Evolutionary conservation across 1,139 yeast genomes (phyloP).

Genomic region (Yamadazyma songkhlaensis): DNA sequence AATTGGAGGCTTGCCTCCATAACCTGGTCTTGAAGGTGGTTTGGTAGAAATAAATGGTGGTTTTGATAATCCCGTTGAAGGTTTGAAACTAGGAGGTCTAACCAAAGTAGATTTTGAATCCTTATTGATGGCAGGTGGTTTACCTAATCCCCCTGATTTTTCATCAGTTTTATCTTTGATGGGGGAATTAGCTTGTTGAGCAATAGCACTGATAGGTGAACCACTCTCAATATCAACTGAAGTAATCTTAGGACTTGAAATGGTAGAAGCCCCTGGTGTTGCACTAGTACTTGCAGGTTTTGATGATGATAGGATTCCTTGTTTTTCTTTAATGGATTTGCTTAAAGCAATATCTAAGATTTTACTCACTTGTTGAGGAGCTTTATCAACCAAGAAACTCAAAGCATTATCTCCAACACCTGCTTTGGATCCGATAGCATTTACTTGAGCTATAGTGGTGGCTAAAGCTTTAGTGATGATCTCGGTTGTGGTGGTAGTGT

Average conservation of each 20-base stretch:
- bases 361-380: conserved; percentile 83
- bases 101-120: background rate
- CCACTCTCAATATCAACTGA: conserved; percentile 5
- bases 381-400: conserved; percentile 77
- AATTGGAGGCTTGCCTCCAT: conserved; percentile 11
- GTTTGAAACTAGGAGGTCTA: conserved; percentile 4
- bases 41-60: conserved; percentile 34
- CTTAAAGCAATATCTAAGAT: conserved; percentile 81
- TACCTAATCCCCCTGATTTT: conserved; percentile 9
- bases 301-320: conserved; percentile 22
- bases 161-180: conserved; percentile 1
- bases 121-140: conserved; percentile 10
- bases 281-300: conserved; percentile 25
- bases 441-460: conserved; percentile 86
- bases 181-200: conserved; percentile 10
- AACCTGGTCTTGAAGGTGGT: conserved; percentile 17
- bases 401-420: conserved; percentile 82
- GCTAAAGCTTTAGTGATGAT: conserved; percentile 90
- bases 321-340: conserved; percentile 66
- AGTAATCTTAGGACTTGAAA: conserved; percentile 14
- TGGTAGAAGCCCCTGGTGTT: conserved; percentile 24
- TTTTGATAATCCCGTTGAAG: conserved; percentile 21
- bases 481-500: conserved; percentile 72
- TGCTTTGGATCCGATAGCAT: conserved; percentile 81
- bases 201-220: conserved; percentile 8